Conservation (phyloP, 331 rosid genomes). For the Acacia concinna region DNA sequence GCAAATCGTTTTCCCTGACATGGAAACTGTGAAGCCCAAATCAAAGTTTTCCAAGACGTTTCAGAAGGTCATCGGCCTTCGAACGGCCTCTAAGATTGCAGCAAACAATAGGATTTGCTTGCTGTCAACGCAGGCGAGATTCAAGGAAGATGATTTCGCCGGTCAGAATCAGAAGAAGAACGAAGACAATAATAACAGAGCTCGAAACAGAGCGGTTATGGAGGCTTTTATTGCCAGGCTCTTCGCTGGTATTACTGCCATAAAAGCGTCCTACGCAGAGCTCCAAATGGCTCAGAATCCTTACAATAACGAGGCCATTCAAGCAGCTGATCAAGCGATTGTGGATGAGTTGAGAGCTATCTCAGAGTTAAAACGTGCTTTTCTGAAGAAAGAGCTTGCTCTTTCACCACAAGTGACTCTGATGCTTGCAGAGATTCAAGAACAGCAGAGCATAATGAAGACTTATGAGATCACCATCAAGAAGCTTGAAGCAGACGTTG, state of each 20-base stretch:
- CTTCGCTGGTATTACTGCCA: slow-evolving; percentile 79
- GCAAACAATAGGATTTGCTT: slow-evolving; percentile 80
- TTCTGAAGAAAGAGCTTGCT: slow-evolving; percentile 65
- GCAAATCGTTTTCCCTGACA: slow-evolving; percentile 18
- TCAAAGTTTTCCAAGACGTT: slow-evolving; percentile 60
- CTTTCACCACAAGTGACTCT: slow-evolving; percentile 85
- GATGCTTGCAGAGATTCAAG: slow-evolving; percentile 93
- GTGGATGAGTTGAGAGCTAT: slow-evolving; percentile 73
- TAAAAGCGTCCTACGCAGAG: slow-evolving; percentile 89
- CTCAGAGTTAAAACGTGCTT: slow-evolving; percentile 68
- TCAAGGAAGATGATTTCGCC: slow-evolving; percentile 43
- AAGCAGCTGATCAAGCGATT: slow-evolving; percentile 75
- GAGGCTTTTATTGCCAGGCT: slow-evolving; percentile 88
- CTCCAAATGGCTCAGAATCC: slow-evolving; percentile 97
- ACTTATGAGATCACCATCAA: slow-evolving; percentile 83
- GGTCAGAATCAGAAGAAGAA: slow-evolving; percentile 29
- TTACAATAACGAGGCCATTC: slow-evolving; percentile 72
- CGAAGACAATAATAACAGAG: slow-evolving; percentile 32
- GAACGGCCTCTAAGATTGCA: slow-evolving; percentile 55
- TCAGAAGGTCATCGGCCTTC: slow-evolving; percentile 65
- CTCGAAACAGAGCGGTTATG: slow-evolving; percentile 63
- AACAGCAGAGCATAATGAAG: slow-evolving; percentile 82
- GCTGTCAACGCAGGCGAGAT: slow-evolving; percentile 48
- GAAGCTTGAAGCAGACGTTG: slow-evolving; percentile 62
- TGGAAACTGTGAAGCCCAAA: slow-evolving; percentile 72